Conservation (phyloP, 2,329 filamentous ascomycete species). For the Arthrobotrys sinensis region DNA sequence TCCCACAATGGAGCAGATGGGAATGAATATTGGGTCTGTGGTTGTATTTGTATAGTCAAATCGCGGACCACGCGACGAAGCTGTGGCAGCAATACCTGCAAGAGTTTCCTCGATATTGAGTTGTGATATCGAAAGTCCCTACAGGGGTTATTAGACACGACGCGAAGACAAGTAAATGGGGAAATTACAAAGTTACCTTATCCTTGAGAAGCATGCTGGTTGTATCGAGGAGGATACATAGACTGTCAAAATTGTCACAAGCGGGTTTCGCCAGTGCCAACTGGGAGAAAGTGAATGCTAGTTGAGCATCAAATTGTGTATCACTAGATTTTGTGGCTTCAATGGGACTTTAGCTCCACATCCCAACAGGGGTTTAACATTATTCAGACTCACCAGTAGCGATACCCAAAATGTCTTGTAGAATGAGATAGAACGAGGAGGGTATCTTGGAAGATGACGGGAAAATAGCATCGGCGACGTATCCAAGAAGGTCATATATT, state of each 20-base stretch:
- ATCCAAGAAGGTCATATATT: constrained; percentile 17
- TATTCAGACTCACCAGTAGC: constrained; percentile 12
- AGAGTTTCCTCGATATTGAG: constrained; percentile 49
- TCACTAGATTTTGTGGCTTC: constrained; percentile 31
- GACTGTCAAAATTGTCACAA: constrained; percentile 25
- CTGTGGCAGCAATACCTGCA: constrained; percentile 18
- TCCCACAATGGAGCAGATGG: constrained; percentile 36
- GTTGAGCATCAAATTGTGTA: not conserved
- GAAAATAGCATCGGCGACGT: constrained; percentile 10
- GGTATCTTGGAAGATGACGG: constrained; percentile 11
- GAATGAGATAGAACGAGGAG: constrained; percentile 21
- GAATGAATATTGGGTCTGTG: constrained; percentile 43
- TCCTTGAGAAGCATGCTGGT: constrained; percentile 40
- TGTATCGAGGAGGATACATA: constrained; percentile 23
- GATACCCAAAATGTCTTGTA: constrained; percentile 33
- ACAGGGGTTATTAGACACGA: not conserved
- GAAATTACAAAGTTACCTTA: constrained; percentile 22
- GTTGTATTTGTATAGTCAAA: constrained; percentile 12
- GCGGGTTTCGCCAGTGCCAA: constrained; percentile 10
- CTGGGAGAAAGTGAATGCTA: constrained; percentile 35
- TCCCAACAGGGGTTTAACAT: not conserved
- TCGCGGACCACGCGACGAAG: constrained; percentile 20
- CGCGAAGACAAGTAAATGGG: not conserved
- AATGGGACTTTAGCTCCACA: constrained; percentile 3
- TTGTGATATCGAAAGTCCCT: constrained; percentile 42